Evolutionary conservation across 192 early-diverging fungal species (phyloP), one percentile per base, ranked within the genome.

Genomic region (Entophlyctis luteolus): DNA sequence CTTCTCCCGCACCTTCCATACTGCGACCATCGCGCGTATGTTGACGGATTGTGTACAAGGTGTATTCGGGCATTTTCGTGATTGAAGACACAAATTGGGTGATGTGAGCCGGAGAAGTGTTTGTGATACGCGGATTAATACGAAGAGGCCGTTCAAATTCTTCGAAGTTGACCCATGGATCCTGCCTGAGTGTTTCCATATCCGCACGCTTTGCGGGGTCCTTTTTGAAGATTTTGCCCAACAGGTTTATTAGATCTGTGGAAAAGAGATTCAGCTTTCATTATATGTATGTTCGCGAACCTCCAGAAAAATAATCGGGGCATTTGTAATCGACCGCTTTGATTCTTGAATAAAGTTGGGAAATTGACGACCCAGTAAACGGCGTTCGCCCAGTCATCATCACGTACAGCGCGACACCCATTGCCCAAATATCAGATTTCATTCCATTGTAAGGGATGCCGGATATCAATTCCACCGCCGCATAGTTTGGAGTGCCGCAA

Each of bases 401-500:
- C 2, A 84, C 74, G 70, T 77, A 87, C 3, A 87, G 67, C 4
- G 86, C 77, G n/a, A 87, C 80, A n/a, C 85, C 85, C 77, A 87
- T 82, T 2, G 85, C 84, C 85, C 85, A 87, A 37, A 86, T 82
- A 72, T 87, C 85, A 2, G 82, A 82, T 53, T 86, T 84, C 31
- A 82, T 77, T 39, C 84, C 85, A 31, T 77, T 59, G 68, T 87
- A 87, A 0, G 85, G 85, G 20, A 78, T 84, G 18, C 82, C 84
- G 32, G 78, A 83, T 36, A 87, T 82, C 5, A 87, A 74, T 68
- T 87, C 85, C 32, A 82, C 75, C 12, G 85, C 84, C 1, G 85
- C 84, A 66, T 86, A 87, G 62, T 86, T 84, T 35, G 85, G 85
- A 12, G 85, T 87, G 3, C 85, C 85, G 49, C 85, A 87, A 52